These are phyloP conservation scores for Cladophialophora chaetospira DNA, from an alignment of 2,329 filamentous ascomycete genomes.

Conservation along the genomic window DNA sequence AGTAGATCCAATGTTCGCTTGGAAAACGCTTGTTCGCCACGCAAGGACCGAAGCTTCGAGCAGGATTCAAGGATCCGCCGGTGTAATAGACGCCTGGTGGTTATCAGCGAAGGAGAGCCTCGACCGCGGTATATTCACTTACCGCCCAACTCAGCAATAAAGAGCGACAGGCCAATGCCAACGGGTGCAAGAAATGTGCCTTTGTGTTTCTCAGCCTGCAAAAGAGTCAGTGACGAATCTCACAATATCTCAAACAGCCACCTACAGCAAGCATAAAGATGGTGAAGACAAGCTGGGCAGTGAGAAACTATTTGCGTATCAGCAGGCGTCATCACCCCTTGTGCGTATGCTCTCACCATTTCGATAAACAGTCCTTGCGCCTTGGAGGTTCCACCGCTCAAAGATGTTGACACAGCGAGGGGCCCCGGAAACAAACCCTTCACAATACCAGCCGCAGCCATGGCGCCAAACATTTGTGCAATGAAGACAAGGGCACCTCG, in stretches of 20 bases:
- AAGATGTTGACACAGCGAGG: slow-evolving; percentile 58
- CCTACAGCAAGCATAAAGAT: slow-evolving; percentile 67
- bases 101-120: neutral
- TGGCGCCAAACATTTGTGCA: slow-evolving; percentile 61
- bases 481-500: slow-evolving; percentile 57
- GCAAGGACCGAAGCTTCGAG: slow-evolving; percentile 51
- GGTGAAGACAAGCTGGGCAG: slow-evolving; percentile 63
- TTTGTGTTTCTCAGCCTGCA: slow-evolving; percentile 64
- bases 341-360: slow-evolving; percentile 40
- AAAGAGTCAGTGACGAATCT: neutral
- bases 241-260: neutral
- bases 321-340: neutral
- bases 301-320: slow-evolving; percentile 52
- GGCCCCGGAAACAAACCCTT: slow-evolving; percentile 60
- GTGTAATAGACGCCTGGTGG: slow-evolving; percentile 53
- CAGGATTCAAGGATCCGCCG: slow-evolving; percentile 52
- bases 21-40: slow-evolving; percentile 50
- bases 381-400: slow-evolving; percentile 55
- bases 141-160: slow-evolving; percentile 60
- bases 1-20: slow-evolving; percentile 51
- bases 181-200: slow-evolving; percentile 71
- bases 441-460: slow-evolving; percentile 61
- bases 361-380: slow-evolving; percentile 67
- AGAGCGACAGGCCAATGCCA: slow-evolving; percentile 70
- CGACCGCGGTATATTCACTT: neutral